Evolutionary conservation across 2,329 filamentous ascomycete species (phyloP), one percentile per base, ranked within the genome.

Genomic region (Ambrosiella beaveri): DNA sequence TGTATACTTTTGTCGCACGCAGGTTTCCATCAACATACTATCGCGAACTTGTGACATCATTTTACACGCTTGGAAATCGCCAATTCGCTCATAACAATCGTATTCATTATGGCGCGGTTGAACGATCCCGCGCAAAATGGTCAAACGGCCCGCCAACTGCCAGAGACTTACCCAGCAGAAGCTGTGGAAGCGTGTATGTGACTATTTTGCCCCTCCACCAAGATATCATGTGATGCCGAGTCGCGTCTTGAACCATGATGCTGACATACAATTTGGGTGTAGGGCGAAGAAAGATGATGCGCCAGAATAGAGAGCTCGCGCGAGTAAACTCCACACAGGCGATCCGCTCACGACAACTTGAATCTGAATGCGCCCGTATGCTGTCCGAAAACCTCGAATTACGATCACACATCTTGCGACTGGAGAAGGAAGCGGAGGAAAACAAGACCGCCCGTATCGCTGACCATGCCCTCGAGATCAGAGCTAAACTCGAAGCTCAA

Each of bases 261-360:
- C 52, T 59, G 45, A 59, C 45, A 13, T 40, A 62, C 57, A 56
- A 45, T 60, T 41, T 62, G 13, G 57, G 62, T 64, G 39, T 64
- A 90, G 86, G 91, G 61, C 86, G 87, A 68, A 80, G 84, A 65
- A 83, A 85, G 67, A 88, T 90, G 66, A 74, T 90, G 65, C 80
- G 87, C 57, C 88, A 93, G 68, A 94, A 94, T 68, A 80, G 86
- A 70, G 87, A 93, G 65, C 84, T 93, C 62, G 86, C 86, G 62
- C 82, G 83, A 67, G 80, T 78, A 65, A 93, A 94, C 71, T 88
- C 86, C 27, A 77, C 79, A 55, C 85, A 90, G 68, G 86, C 85
- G 38, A 75, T 88, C 38, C 83, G 84, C 63, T 90, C 93, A 64
- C 82, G 86, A 61, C 80, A 76, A 62, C 76, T 93, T 60, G 86